A percentile compares a stretch with the other conserved stretches of the same genome.
Conservation (phyloP, 1,284 basidiomycete species). For the Cronartium quercuum region DNA sequence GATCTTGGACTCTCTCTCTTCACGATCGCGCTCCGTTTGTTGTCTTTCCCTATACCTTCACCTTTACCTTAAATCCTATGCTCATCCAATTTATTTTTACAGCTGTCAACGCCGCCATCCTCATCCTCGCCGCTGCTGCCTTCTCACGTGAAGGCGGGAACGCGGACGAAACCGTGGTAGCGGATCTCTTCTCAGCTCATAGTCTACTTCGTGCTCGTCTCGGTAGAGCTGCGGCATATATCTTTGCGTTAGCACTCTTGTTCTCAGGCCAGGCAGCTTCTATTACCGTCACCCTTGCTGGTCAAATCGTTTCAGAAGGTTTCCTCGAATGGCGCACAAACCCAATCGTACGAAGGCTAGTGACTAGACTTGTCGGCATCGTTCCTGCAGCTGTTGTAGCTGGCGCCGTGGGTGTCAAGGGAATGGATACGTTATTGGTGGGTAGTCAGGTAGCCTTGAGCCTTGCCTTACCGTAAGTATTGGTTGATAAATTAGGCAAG, state of each 20-base stretch:
- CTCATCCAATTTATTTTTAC: too few relatives aligned
- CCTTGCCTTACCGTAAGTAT: conserved; percentile 67
- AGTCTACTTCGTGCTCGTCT: conserved; percentile 62
- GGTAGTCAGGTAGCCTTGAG: conserved; percentile 80
- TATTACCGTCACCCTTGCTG: conserved; percentile 84
- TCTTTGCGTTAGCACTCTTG: conserved; percentile 79
- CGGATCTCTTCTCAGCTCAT: conserved; percentile 75
- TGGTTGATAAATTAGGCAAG: too few relatives aligned
- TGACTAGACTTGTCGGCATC: conserved; percentile 77
- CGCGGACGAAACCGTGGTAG: conserved; percentile 52
- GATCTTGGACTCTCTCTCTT: conserved; percentile 49
- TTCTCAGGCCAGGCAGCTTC: conserved; percentile 86
- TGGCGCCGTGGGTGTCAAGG: conserved; percentile 63
- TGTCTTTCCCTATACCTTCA: neutral
- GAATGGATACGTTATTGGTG: conserved; percentile 75
- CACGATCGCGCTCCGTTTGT: conserved; percentile 43
- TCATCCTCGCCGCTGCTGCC: conserved; percentile 56
- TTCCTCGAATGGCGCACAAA: conserved; percentile 82
- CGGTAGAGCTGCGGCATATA: conserved; percentile 66
- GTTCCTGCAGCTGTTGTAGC: conserved; percentile 78
- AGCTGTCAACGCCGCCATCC: conserved; percentile 48
- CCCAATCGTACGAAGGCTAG: conserved; percentile 70
- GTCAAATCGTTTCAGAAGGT: conserved; percentile 85
- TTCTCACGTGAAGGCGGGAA: conserved; percentile 60
- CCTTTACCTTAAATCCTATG: too few relatives aligned